Conservation (phyloP, 2,329 filamentous ascomycete genomes). For the Fusarium tjaetaba region DNA sequence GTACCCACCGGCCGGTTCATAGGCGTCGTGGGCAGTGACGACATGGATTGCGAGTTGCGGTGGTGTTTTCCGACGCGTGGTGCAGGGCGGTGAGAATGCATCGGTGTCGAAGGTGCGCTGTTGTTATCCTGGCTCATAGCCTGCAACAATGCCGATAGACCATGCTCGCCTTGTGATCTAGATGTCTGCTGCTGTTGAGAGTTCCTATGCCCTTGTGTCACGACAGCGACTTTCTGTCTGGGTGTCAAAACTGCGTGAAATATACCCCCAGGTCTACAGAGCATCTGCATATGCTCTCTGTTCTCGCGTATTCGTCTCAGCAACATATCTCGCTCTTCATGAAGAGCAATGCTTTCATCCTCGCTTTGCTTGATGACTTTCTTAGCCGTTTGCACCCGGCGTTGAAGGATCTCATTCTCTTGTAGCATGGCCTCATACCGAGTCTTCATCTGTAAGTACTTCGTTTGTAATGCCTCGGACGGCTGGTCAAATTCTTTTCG, state of each 20-base stretch:
- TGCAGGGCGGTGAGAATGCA: conserved; percentile 55
- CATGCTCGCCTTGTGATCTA: conserved; percentile 61
- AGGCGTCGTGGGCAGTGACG: conserved; percentile 84
- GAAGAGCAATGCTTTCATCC: conserved; percentile 74
- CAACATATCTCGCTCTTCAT: conserved; percentile 80
- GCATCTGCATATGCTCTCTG: conserved; percentile 82
- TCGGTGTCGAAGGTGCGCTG: conserved; percentile 78
- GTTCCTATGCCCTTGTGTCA: conserved; percentile 55
- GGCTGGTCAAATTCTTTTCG: conserved; percentile 62
- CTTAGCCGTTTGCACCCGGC: conserved; percentile 77
- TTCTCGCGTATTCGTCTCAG: conserved; percentile 89
- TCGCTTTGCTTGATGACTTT: conserved; percentile 82
- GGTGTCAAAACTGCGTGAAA: conserved; percentile 72
- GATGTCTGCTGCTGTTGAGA: conserved; percentile 64
- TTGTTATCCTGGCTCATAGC: conserved; percentile 79
- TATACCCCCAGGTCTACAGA: conserved; percentile 78
- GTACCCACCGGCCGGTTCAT: conserved; percentile 61
- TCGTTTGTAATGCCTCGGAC: conserved; percentile 63
- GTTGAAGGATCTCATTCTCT: conserved; percentile 71
- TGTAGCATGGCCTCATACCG: conserved; percentile 73
- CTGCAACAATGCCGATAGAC: conserved; percentile 82
- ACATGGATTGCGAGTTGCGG: conserved; percentile 83
- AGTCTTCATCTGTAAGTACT: conserved; percentile 70
- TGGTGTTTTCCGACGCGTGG: conserved; percentile 70
- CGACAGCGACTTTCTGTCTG: conserved; percentile 53